Evolutionary conservation across 192 early-diverging fungal species (phyloP), one percentile per base, ranked within the genome.

Genomic region (Gaertneriomyces semiglobifer): DNA sequence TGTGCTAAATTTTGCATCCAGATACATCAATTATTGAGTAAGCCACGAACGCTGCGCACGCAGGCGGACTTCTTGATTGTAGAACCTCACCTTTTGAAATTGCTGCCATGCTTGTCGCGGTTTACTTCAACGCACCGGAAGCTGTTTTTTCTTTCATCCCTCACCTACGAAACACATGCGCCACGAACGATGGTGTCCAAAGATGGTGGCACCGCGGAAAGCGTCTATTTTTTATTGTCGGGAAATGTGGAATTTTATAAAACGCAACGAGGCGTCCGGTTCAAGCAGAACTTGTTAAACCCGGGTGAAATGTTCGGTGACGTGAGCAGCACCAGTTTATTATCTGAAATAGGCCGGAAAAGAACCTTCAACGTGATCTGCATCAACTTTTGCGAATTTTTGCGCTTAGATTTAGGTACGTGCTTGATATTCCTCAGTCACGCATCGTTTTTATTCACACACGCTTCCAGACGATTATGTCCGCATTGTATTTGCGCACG

Each of bases 321-420:
- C 6, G 44, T 68, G 10, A 11, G n/a, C 7, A 59, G 45, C 11
- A 38, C 14, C 14, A 25, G 61, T 9, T 41, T 68, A 14, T 38
- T 50, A 5, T 33, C 41, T 18, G 50, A 43, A 18, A 19, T 46
- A 6, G 62, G 62, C 20, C 40, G 14, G 25, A 60, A 51, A 51
- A 18, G 66, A 18, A 10, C 20, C 9, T 14, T 40, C 7, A 68
- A 61, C 44, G 66, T 68, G 14, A 25, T 68, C n/a, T 68, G 57
- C 39, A 7, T 68, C 33, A 59, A 47, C 33, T 44, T 44, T 18
- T 68, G 66, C 53, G 66, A 68, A 41, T 51, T 68, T 18, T 33
- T 68, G 66, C 44, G 66, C 6, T 11, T 68, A 38, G 66, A 68
- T 68, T 11, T 68, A 2, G 66, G 66, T 68, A 68, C 40, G 66